These are phyloP conservation scores for Trichoderma sp. DNA, from an alignment of 2,329 filamentous ascomycete species.

Conservation along the genomic window DNA sequence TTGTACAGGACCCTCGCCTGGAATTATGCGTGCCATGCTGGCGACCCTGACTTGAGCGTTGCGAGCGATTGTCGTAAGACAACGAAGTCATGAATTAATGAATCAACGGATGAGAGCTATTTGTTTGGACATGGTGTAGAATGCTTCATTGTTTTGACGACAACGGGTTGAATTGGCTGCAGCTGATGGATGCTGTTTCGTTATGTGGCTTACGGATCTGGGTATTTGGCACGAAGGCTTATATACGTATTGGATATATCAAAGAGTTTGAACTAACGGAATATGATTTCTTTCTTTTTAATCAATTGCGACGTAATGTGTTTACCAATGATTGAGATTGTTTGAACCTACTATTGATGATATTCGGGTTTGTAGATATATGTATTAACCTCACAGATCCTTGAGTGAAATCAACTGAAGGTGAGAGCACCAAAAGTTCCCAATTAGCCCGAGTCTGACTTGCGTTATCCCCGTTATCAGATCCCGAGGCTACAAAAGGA, in stretches of 20 bases:
- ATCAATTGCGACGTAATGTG: too few relatives aligned
- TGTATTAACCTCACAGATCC: neutral
- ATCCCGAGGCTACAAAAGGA: neutral
- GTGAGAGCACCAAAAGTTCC: neutral
- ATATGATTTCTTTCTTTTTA: neutral
- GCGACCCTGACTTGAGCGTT: slow-evolving; percentile 59
- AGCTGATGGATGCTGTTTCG: neutral
- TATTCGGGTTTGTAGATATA: neutral
- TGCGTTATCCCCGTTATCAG: neutral
- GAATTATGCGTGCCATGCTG: slow-evolving; percentile 66
- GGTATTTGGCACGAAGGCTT: neutral
- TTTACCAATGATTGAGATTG: neutral
- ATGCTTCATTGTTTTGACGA: neutral
- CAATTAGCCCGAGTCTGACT: neutral
- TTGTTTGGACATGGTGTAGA: slow-evolving; percentile 5
- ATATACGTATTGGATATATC: neutral
- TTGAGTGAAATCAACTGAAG: neutral
- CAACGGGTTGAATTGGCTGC: neutral
- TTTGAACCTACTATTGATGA: too few relatives aligned
- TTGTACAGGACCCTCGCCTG: slow-evolving; percentile 58
- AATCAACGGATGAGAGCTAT: slow-evolving; percentile 2
- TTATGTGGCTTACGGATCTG: neutral
- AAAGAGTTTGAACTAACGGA: neutral
- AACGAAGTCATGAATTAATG: slow-evolving; percentile 15
- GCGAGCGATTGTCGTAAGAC: neutral